Conservation (phyloP, 2,329 filamentous ascomycete genomes). For the Cladorrhinum sp. region DNA sequence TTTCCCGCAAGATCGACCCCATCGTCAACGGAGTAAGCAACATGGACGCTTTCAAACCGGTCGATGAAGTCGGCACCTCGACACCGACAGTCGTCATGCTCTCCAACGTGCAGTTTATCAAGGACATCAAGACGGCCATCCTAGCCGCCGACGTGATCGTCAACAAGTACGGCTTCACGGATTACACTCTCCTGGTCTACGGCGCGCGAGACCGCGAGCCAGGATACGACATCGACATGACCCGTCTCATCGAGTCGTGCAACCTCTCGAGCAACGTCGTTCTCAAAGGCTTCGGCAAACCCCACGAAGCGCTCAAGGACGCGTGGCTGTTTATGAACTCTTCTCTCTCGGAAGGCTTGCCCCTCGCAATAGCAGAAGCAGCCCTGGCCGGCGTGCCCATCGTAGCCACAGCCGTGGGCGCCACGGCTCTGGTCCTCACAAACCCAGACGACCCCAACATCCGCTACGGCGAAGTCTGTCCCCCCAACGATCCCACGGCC, state of each 20-base stretch:
- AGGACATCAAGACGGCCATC: slow-evolving; percentile 63
- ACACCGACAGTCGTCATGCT: slow-evolving; percentile 63
- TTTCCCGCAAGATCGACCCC: slow-evolving; percentile 57
- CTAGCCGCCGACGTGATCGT: slow-evolving; percentile 63
- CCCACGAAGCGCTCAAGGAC: slow-evolving; percentile 52
- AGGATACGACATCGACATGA: slow-evolving; percentile 53
- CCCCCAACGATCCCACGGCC: slow-evolving; percentile 59
- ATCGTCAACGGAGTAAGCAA: slow-evolving; percentile 64
- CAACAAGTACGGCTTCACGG: slow-evolving; percentile 63
- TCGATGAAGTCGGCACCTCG: slow-evolving; percentile 56
- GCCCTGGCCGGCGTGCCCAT: slow-evolving; percentile 54
- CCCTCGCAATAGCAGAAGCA: slow-evolving; percentile 57
- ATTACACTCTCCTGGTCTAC: slow-evolving; percentile 61
- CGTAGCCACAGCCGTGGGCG: slow-evolving; percentile 55
- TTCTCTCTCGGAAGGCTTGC: slow-evolving; percentile 53
- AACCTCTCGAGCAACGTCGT: slow-evolving; percentile 48
- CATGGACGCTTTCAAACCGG: slow-evolving; percentile 60
- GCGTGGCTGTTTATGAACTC: slow-evolving; percentile 59
- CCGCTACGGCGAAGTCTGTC: slow-evolving; percentile 59
- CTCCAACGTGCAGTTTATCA: slow-evolving; percentile 58
- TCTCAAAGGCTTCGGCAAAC: slow-evolving; percentile 55
- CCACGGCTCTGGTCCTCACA: slow-evolving; percentile 53
- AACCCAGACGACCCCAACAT: slow-evolving; percentile 44
- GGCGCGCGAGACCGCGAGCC: slow-evolving; percentile 62
- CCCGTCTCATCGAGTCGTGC: slow-evolving; percentile 55